Base-by-base conservation (phyloP, 225 moss, liverwort and hornwort genomes). In the Pleurozium schreberi region DNA sequence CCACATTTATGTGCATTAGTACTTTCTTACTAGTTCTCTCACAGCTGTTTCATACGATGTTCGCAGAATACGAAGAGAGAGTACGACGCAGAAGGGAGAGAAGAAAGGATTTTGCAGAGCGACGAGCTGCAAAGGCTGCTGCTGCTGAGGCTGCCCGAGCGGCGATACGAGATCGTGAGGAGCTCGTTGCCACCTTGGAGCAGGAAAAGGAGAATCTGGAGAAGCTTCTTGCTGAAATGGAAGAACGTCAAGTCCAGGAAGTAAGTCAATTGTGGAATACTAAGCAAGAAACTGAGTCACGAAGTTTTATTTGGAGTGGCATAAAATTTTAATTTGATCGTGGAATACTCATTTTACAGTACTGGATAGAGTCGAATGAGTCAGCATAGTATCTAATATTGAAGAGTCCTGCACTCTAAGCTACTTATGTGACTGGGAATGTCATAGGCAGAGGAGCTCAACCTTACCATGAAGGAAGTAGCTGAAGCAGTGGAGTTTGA, bases 61-160 rank as follows among this genome's bases (percentile, higher is more conserved):
- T 83, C 55, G 90, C 95, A 90, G 97, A 97, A 75, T 97, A 97
- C 36, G 97, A 97, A 90, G 96, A 94, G 85, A 93, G 95, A 92
- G 92, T 91, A 68, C 91, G 92, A 58, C 93, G 94, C 65, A 87
- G 90, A 85, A 91, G 93, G 55, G 89, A 94, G 90, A 92, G 93
- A 82, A 91, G 90, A 88, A 93, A 91, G 91, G 91, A 90, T 59
- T 27, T 90, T 83, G 92, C 92, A 86, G 93, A 92, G 90, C 92
- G 89, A 42, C 94, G 93, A 85, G 94, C 91, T 58, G 92, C 92
- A 30, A 93, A 86, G 88, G 93, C 93, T 71, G 95, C 96, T 75
- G 97, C 96, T 86, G 90, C 83, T 66, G 97, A 96, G 92, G 96
- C 96, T 83, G 94, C 95, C 45, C 93, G 88, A 92, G 92, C 89